These are phyloP conservation scores for Pyricularia sp. DNA, from an alignment of 2,329 filamentous ascomycete species.

Conservation along the genomic window DNA sequence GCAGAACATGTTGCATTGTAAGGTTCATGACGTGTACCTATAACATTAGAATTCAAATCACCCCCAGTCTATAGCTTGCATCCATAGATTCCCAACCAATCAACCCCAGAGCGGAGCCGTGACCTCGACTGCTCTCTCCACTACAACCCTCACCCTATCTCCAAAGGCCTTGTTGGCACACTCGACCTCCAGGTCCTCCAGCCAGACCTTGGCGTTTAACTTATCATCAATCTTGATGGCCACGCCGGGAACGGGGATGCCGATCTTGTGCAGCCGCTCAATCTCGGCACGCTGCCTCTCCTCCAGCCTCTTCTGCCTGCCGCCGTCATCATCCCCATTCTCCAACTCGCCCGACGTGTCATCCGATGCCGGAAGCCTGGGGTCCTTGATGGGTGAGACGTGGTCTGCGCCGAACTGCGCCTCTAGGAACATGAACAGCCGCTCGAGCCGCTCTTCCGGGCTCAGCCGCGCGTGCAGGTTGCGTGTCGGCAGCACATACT, in stretches of 20 bases:
- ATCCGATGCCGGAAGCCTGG: conserved; percentile 35
- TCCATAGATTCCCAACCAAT: conserved; percentile 5
- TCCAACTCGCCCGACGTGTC: conserved; percentile 7
- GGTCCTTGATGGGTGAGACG: conserved; percentile 59
- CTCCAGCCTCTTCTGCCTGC: conserved; percentile 28
- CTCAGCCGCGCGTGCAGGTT: conserved; percentile 65
- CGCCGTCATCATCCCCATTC: conserved; percentile 19
- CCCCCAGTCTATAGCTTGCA: not conserved
- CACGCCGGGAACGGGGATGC: conserved; percentile 83
- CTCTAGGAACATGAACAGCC: conserved; percentile 91
- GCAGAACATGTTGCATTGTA: not conserved
- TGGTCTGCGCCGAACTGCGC: conserved; percentile 84
- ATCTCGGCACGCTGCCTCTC: conserved; percentile 55
- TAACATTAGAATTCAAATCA: not conserved
- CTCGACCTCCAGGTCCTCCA: conserved; percentile 85
- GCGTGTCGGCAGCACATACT: conserved; percentile 25
- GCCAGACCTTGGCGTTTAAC: conserved; percentile 76
- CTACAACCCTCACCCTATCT: conserved; percentile 76
- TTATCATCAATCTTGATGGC: conserved; percentile 84
- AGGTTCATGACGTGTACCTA: not conserved
- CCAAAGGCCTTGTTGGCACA: conserved; percentile 65
- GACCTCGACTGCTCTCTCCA: conserved; percentile 80
- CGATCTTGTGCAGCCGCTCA: conserved; percentile 64
- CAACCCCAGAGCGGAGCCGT: conserved; percentile 60
- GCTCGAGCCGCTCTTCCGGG: conserved; percentile 64